These are phyloP conservation scores for Ogataea ganodermae DNA, from an alignment of 805 yeast species.

Conservation along the genomic window DNA sequence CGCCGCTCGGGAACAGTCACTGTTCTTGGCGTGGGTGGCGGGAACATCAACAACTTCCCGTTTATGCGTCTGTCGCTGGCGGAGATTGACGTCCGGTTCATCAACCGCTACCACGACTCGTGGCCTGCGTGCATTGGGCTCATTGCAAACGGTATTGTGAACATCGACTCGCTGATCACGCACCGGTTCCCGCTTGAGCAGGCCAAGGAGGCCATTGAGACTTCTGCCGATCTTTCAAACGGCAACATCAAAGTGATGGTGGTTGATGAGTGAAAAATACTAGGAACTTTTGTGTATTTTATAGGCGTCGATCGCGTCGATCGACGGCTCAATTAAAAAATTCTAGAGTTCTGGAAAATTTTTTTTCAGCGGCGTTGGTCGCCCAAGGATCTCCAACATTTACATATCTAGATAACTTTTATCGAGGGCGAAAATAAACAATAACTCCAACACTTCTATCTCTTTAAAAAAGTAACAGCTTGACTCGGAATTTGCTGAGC, in stretches of 20 bases:
- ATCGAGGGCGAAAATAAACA: conserved; percentile 5
- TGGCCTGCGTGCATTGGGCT: conserved; percentile 57
- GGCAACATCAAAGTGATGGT: conserved; percentile 51
- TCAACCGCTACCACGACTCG: conserved; percentile 56
- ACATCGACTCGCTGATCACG: conserved; percentile 47
- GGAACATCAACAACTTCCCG: conserved; percentile 47
- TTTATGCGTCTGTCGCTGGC: conserved; percentile 56
- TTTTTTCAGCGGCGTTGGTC: conserved; percentile 9
- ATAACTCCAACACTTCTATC: too few species aligned
- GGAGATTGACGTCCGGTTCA: conserved; percentile 51
- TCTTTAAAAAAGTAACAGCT: too few species aligned
- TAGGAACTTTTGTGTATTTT: background rate
- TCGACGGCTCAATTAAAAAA: background rate
- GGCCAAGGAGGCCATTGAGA: conserved; percentile 46
- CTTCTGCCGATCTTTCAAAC: conserved; percentile 41
- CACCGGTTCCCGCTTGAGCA: conserved; percentile 49
- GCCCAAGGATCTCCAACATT: conserved; percentile 5
- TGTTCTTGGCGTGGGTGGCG: conserved; percentile 54
- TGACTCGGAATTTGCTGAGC: too few species aligned
- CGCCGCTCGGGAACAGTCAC: conserved; percentile 49
- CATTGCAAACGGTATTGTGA: conserved; percentile 44
- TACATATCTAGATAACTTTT: conserved; percentile 4
- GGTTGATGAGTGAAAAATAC: conserved; percentile 9
- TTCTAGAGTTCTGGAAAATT: conserved; percentile 3
- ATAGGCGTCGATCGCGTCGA: background rate